phyloP scores from a whole-genome alignment of 768 basidiomycete species.

The Thelephora ganbajun region DNA sequence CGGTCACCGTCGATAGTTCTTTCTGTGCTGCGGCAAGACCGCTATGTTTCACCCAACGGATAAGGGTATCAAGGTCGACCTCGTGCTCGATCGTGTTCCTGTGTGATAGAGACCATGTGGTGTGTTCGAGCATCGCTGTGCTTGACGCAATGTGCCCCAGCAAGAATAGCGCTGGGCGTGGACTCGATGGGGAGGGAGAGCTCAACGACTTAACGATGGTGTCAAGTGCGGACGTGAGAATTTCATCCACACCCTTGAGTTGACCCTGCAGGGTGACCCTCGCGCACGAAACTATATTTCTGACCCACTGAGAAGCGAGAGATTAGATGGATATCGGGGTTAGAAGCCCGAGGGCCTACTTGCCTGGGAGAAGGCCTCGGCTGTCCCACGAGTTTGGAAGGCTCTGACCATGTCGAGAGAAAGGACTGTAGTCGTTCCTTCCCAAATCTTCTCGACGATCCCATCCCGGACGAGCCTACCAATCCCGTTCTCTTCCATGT shows the following conservation, averaged over 20 bases:
- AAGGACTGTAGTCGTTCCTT: constrained; percentile 58
- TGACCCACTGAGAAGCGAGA: constrained; percentile 33
- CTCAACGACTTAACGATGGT: constrained; percentile 27
- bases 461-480: constrained; percentile 52
- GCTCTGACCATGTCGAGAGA: constrained; percentile 53
- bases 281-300: constrained; percentile 22
- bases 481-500: constrained; percentile 73
- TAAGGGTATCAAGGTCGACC: constrained; percentile 37
- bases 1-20: constrained; percentile 12
- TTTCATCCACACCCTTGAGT: constrained; percentile 10
- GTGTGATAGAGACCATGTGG: constrained; percentile 36
- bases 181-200: constrained; percentile 30
- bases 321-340: neutral
- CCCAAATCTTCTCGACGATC: constrained; percentile 75
- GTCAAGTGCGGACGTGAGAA: constrained; percentile 25
- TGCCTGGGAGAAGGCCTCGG: constrained; percentile 38
- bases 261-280: constrained; percentile 13
- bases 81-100: constrained; percentile 15
- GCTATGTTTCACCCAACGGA: constrained; percentile 33
- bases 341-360: constrained; percentile 8
- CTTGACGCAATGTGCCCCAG: constrained; percentile 40
- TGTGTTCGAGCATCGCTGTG: constrained; percentile 53
- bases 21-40: constrained; percentile 17
- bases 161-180: constrained; percentile 45
- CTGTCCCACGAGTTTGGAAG: constrained; percentile 26